Evolutionary conservation across 768 basidiomycete genomes (phyloP).

Genomic region (Tephrocybe rancida): DNA sequence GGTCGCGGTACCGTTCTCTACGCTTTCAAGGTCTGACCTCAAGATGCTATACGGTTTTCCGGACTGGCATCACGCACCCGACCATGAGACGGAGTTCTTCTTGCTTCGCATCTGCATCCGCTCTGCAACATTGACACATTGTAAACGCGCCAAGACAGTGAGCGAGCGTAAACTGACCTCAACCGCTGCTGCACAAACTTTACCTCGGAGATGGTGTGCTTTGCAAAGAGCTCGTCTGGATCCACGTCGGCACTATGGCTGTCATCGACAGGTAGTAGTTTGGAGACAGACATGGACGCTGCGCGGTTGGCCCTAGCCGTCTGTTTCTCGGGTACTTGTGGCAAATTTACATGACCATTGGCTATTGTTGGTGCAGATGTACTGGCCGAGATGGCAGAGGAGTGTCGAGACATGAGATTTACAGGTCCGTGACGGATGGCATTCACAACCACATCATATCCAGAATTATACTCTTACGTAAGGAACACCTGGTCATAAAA

Average conservation of each 20-base stretch:
- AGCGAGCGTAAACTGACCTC: slow-evolving; percentile 43
- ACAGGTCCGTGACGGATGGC: slow-evolving; percentile 4
- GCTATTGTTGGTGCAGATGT: slow-evolving; percentile 20
- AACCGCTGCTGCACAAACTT: slow-evolving; percentile 67
- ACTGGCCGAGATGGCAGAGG: slow-evolving; percentile 22
- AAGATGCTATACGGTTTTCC: slow-evolving; percentile 10
- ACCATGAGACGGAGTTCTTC: slow-evolving; percentile 90
- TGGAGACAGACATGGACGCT: slow-evolving; percentile 20
- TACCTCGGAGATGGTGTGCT: slow-evolving; percentile 72
- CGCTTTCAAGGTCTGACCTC: slow-evolving; percentile 51
- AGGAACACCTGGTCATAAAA: background rate
- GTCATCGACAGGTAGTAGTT: slow-evolving; percentile 22
- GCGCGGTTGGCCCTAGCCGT: slow-evolving; percentile 8
- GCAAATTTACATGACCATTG: slow-evolving; percentile 23
- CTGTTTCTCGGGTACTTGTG: slow-evolving; percentile 16
- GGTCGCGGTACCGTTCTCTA: slow-evolving; percentile 89
- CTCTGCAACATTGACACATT: slow-evolving; percentile 37
- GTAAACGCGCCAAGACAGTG: background rate
- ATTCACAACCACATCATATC: slow-evolving; percentile 1
- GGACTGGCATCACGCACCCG: slow-evolving; percentile 64
- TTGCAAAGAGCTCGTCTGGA: slow-evolving; percentile 77
- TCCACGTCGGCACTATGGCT: slow-evolving; percentile 35
- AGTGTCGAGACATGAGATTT: slow-evolving; percentile 26
- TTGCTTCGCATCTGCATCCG: slow-evolving; percentile 85
- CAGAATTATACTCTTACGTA: slow-evolving; percentile 16